Evolutionary conservation across 2,329 filamentous ascomycete species (phyloP), one percentile per base, ranked within the genome.

Genomic region (Aspergillus piperis): DNA sequence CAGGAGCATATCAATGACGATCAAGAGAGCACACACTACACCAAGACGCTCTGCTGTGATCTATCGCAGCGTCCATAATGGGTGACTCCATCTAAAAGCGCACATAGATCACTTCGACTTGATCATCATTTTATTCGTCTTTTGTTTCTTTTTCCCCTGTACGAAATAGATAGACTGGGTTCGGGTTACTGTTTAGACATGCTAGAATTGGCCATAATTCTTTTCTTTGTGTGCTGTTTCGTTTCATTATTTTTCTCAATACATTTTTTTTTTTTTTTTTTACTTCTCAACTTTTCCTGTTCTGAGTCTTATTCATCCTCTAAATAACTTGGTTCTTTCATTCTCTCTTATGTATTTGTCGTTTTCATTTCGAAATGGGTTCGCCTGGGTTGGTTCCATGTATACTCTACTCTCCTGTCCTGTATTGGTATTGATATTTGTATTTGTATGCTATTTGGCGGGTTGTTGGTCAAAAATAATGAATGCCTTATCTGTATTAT

Each of bases 161-260:
- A 65, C 64, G 66, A 68, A 66, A 68, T 68, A 64, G 64, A 72
- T 73, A 73, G 70, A 72, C 63, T 54, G 60, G 67, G 62, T 62
- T 58, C 63, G 63, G 59, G 58, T 57, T 62, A 60, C 41, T 60
- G 42, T 59, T 61, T 61, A 66, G 66, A 66, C 49, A 60, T 62
- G 47, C 52, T 60, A 64, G 58, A 61, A 54, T 60, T 54, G 61
- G 54, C 47, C 54, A 63, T 62, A 58, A 47, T 61, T 32, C 8
- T 36, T 57, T 58, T 51, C 48, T 54, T 52, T 54, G 47, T 49
- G 39, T 49, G 39, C 38, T 51, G 19, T 60, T 38, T 49, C 15
- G 48, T 38, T 44, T 32, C 0, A 25, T 25, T 27, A 8, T 13
- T 54, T 23, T 54, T 36, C n/a, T 3, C 38, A 47, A 42, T 54